Conservation (phyloP, 2,329 filamentous ascomycete genomes). For the Penicillium paneum region DNA sequence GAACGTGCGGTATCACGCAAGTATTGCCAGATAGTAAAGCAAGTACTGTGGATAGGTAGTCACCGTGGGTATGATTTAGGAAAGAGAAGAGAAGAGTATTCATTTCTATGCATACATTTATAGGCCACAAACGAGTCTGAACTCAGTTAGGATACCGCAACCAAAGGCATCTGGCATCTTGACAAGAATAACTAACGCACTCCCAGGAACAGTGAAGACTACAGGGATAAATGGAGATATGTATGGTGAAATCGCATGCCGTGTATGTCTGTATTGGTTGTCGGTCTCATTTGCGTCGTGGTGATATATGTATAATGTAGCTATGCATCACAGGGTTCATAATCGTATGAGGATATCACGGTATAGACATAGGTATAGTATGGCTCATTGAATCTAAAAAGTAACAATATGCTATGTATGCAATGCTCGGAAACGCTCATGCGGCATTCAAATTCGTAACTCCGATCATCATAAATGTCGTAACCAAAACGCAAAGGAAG, state of each 20-base stretch:
- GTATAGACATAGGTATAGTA: neutral
- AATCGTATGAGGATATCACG: neutral
- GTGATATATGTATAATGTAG: neutral
- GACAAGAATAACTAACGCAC: neutral
- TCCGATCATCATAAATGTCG: conserved; percentile 2
- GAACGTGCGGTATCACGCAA: too few species aligned
- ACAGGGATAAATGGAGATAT: neutral
- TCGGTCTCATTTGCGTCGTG: neutral
- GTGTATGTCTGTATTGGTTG: neutral
- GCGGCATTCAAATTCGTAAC: conserved; percentile 2
- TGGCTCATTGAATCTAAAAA: neutral
- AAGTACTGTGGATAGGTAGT: too few species aligned
- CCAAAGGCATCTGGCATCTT: neutral
- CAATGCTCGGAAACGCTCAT: neutral
- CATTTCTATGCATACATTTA: neutral
- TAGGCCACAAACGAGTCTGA: neutral
- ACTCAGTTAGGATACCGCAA: neutral
- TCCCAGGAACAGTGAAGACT: neutral
- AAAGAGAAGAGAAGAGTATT: neutral
- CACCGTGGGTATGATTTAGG: neutral
- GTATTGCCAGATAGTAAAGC: too few species aligned
- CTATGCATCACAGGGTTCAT: neutral
- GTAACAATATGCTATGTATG: neutral
- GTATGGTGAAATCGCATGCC: neutral
- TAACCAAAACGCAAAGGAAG: neutral